Conservation (phyloP, 257 asterid genomes). For the Primulina huaijiensis region DNA sequence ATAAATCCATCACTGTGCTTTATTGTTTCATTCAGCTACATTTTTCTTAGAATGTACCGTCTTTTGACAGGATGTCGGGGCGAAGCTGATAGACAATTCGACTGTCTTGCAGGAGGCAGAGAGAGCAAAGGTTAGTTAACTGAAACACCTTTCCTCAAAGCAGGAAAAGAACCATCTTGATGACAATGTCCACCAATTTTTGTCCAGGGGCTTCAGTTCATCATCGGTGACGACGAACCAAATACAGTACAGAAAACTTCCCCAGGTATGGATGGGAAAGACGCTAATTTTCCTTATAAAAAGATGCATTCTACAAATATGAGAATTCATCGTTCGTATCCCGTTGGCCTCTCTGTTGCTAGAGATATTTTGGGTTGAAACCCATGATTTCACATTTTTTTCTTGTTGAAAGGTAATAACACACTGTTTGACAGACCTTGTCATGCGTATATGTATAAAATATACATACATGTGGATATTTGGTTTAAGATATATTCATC, state of each 20-base stretch:
- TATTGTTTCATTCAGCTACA: neutral
- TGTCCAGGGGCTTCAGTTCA: conserved; percentile 67
- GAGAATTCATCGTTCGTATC: conserved; percentile 67
- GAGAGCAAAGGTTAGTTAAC: conserved; percentile 38
- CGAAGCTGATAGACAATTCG: conserved; percentile 52
- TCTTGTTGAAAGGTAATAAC: neutral
- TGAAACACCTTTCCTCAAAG: neutral
- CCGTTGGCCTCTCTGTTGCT: conserved; percentile 58
- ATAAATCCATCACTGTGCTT: conserved; percentile 1
- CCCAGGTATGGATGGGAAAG: conserved; percentile 30
- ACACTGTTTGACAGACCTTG: neutral
- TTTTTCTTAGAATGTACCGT: neutral
- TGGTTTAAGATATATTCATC: neutral
- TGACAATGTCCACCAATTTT: conserved; percentile 20
- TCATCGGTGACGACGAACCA: conserved; percentile 46
- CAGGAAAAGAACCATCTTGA: neutral
- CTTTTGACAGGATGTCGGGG: conserved; percentile 50
- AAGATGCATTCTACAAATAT: conserved; percentile 38
- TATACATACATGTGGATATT: neutral
- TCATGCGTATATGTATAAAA: neutral
- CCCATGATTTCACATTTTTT: conserved; percentile 15
- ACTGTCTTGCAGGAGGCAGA: conserved; percentile 35
- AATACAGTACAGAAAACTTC: conserved; percentile 27
- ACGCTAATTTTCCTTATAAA: conserved; percentile 24
- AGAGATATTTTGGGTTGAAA: conserved; percentile 36